Conservation (phyloP, 805 yeast genomes). For the Sungouiella blattae region DNA sequence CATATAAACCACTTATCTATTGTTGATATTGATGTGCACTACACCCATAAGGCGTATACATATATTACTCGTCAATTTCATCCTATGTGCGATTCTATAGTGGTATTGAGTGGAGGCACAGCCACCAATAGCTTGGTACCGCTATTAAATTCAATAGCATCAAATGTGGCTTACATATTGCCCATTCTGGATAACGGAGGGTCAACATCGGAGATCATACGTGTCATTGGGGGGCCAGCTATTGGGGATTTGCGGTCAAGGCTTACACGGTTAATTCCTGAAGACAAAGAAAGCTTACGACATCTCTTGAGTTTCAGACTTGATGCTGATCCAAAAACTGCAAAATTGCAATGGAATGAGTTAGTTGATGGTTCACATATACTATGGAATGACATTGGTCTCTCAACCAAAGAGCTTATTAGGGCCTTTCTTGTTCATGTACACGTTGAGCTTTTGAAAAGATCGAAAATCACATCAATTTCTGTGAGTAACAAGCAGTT, state of each 20-base stretch:
- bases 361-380: conserved; percentile 77
- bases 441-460: conserved; percentile 70
- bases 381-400: conserved; percentile 60
- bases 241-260: conserved; percentile 89
- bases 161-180: conserved; percentile 58
- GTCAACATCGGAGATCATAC: conserved; percentile 80
- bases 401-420: conserved; percentile 65
- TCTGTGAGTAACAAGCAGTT: conserved; percentile 48
- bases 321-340: conserved; percentile 43
- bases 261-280: conserved; percentile 68
- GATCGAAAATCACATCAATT: conserved; percentile 42
- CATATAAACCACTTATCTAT: too few relatives aligned
- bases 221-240: conserved; percentile 92
- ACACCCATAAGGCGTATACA: too few relatives aligned
- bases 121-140: conserved; percentile 80
- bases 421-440: conserved; percentile 76
- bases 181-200: conserved; percentile 96
- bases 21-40: too few relatives aligned
- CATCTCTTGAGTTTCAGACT: conserved; percentile 46
- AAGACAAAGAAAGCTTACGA: conserved; percentile 34
- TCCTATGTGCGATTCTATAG: conserved; percentile 17
- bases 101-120: conserved; percentile 72
- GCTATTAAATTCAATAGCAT: conserved; percentile 45
- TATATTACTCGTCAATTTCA: too few relatives aligned
- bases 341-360: conserved; percentile 69